Conservation (phyloP, 1,284 basidiomycete genomes). For the Trametes versicolor region DNA sequence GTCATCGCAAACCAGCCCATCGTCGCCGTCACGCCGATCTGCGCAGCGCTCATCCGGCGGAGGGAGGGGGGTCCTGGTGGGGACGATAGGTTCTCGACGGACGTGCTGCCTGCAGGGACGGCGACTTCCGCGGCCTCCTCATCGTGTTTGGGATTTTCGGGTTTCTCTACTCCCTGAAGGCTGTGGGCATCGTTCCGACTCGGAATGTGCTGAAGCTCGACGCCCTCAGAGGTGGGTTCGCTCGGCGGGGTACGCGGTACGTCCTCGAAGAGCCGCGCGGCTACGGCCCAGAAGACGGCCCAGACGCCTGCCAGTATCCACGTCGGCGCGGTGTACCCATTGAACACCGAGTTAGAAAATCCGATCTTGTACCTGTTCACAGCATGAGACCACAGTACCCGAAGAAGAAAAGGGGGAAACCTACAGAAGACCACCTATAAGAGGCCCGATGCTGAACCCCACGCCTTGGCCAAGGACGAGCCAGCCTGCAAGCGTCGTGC, state of each 20-base stretch:
- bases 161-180: background rate
- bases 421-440: slow-evolving; percentile 66
- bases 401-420: background rate
- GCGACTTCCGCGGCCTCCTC: slow-evolving; percentile 2
- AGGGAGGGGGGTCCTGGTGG: background rate
- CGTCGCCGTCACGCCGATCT: slow-evolving; percentile 62
- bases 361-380: slow-evolving; percentile 42
- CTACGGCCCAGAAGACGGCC: slow-evolving; percentile 60
- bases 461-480: slow-evolving; percentile 70
- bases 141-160: slow-evolving; percentile 17
- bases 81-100: background rate
- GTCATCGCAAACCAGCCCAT: slow-evolving; percentile 82
- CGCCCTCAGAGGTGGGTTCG: slow-evolving; percentile 8
- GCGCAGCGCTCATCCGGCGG: slow-evolving; percentile 31
- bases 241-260: slow-evolving; percentile 40
- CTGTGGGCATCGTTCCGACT: background rate
- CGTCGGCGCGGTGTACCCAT: slow-evolving; percentile 72
- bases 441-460: slow-evolving; percentile 74
- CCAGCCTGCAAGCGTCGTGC: slow-evolving; percentile 72
- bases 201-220: slow-evolving; percentile 26
- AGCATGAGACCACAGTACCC: background rate
- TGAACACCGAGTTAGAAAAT: slow-evolving; percentile 53
- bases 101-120: slow-evolving; percentile 6
- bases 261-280: slow-evolving; percentile 61
- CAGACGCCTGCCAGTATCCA: slow-evolving; percentile 72